Percentiles rank a stretch among this genome's conserved stretches.
phyloP scores from a whole-genome alignment of 2,329 filamentous ascomycete genomes.

The Penicillium oxalicum region DNA sequence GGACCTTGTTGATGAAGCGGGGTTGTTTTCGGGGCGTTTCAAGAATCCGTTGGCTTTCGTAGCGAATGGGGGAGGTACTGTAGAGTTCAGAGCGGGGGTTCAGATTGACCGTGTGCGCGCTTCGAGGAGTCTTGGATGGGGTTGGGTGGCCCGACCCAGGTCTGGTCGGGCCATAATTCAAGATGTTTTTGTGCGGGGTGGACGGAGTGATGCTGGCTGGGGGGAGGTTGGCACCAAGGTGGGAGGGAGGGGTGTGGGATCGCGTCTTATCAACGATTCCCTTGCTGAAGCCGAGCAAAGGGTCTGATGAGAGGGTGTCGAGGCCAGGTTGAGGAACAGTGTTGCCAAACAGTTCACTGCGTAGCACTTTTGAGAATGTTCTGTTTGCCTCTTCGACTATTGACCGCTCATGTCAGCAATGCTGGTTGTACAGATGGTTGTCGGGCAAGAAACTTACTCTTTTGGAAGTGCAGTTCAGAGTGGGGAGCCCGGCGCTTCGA shows the following conservation, averaged over 20 bases:
- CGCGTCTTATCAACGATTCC: constrained; percentile 60
- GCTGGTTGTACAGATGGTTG: neutral
- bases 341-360: constrained; percentile 86
- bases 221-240: constrained; percentile 58
- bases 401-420: constrained; percentile 12
- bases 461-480: constrained; percentile 89
- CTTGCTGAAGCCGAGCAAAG: constrained; percentile 40
- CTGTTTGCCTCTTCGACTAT: constrained; percentile 87
- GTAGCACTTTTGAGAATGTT: constrained; percentile 80
- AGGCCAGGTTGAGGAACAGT: constrained; percentile 77
- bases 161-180: constrained; percentile 75
- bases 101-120: constrained; percentile 78
- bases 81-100: constrained; percentile 91
- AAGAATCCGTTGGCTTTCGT: constrained; percentile 88
- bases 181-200: constrained; percentile 95
- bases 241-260: constrained; percentile 74
- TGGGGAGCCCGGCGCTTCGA: constrained; percentile 79
- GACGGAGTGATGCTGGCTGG: constrained; percentile 75
- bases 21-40: constrained; percentile 84
- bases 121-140: constrained; percentile 82
- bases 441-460: constrained; percentile 54
- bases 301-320: constrained; percentile 57
- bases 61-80: constrained; percentile 87
- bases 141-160: constrained; percentile 77
- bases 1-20: constrained; percentile 87